Percentiles rank a stretch among this genome's conserved stretches.
Evolutionary conservation across 495 filamentous ascomycete species (phyloP).

Genomic region (Clohesyomyces aquaticus): DNA sequence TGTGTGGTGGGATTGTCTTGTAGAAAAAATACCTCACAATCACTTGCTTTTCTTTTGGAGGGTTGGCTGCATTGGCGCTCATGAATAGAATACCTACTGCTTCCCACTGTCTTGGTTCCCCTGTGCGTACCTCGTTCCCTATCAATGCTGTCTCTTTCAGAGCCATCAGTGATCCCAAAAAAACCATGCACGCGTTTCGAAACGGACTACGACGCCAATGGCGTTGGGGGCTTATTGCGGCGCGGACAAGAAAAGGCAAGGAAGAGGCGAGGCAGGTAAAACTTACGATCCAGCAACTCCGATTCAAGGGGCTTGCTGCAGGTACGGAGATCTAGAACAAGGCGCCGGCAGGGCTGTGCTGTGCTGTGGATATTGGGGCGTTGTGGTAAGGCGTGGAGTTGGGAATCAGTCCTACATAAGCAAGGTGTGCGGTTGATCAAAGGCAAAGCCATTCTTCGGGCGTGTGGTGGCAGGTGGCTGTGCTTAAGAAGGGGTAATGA

Average conservation of each 20-base stretch:
- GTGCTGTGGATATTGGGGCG: background rate
- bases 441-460: no score
- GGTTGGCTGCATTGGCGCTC: no score
- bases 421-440: no score
- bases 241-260: background rate
- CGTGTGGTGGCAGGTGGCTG: background rate
- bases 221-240: background rate
- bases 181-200: background rate
- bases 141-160: no score
- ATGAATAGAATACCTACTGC: no score
- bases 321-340: background rate
- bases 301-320: background rate
- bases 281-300: background rate
- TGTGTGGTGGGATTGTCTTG: no score
- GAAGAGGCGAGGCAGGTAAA: background rate
- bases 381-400: no score
- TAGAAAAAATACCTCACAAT: no score
- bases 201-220: background rate
- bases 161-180: background rate
- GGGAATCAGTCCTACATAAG: no score
- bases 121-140: no score
- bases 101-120: no score
- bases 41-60: no score
- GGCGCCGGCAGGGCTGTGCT: background rate
- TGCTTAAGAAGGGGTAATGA: background rate